Conservation (phyloP, 352 stramenopile species). For the Globisporangium splendens region DNA sequence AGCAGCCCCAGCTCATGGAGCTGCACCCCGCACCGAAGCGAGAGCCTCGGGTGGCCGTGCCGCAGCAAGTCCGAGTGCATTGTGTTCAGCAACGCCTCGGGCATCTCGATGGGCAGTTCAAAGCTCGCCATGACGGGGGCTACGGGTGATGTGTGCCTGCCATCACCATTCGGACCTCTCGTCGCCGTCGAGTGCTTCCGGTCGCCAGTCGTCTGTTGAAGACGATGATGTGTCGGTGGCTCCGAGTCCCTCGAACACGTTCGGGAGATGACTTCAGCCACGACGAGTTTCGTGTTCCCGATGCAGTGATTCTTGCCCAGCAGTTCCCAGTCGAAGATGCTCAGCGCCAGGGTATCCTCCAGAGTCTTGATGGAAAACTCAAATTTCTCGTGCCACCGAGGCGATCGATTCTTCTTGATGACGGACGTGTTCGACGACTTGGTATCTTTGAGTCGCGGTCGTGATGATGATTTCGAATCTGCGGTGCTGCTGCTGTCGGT, state of each 20-base stretch:
- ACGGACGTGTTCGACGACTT: slow-evolving; percentile 48
- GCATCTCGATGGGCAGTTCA: slow-evolving; percentile 62
- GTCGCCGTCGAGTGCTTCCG: not conserved
- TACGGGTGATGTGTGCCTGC: not conserved
- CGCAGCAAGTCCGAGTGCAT: slow-evolving; percentile 38
- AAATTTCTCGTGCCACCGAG: slow-evolving; percentile 60
- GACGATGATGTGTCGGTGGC: not conserved
- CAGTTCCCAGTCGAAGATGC: slow-evolving; percentile 53
- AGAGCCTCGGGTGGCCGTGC: slow-evolving; percentile 49
- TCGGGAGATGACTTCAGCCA: slow-evolving; percentile 48
- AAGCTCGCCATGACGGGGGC: slow-evolving; percentile 51
- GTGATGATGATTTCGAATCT: not conserved
- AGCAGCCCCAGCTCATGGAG: slow-evolving; percentile 39
- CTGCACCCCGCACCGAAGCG: slow-evolving; percentile 49
- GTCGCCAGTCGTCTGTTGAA: not conserved
- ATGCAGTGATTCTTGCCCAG: slow-evolving; percentile 48
- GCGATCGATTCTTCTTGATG: slow-evolving; percentile 57
- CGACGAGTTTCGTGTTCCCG: slow-evolving; percentile 32
- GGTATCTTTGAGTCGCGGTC: not conserved
- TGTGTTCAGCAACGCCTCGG: slow-evolving; percentile 34
- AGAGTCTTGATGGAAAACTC: slow-evolving; percentile 48
- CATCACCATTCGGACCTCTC: not conserved
- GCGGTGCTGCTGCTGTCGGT: slow-evolving; percentile 1
- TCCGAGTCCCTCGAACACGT: slow-evolving; percentile 15
- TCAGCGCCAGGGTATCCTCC: slow-evolving; percentile 40